Percentiles rank a stretch among this genome's conserved stretches.
Evolutionary conservation across 2,329 filamentous ascomycete genomes (phyloP).

Genomic region (Didymella glomerata): DNA sequence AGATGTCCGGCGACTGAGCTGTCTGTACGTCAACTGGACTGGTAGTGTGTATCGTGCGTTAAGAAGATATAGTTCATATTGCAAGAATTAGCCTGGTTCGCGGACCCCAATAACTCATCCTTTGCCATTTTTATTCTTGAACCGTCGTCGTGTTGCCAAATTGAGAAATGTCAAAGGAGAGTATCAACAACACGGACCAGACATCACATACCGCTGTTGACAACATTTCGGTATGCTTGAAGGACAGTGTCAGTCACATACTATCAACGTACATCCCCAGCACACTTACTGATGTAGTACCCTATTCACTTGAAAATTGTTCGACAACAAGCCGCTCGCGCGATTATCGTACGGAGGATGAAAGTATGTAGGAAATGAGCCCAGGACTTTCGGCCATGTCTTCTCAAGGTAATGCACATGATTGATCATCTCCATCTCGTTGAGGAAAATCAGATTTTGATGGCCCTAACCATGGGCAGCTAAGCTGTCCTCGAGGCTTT

Average conservation of each 20-base stretch:
- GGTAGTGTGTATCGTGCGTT: background rate
- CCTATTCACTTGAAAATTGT: background rate
- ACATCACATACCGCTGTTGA: background rate
- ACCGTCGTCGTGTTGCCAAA: background rate
- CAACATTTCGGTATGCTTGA: background rate
- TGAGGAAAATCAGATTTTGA: background rate
- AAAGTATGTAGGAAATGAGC: background rate
- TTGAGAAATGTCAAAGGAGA: background rate
- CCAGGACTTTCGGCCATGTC: background rate
- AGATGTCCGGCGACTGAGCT: background rate
- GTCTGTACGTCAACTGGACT: background rate
- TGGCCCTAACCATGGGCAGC: background rate
- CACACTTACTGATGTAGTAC: background rate
- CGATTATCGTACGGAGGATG: background rate
- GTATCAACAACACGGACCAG: background rate
- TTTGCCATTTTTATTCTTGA: background rate
- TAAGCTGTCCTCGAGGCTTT: background rate
- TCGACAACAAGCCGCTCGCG: background rate
- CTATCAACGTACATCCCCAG: background rate
- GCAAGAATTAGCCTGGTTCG: background rate
- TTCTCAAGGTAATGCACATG: background rate
- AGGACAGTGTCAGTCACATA: background rate
- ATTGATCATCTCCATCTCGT: background rate
- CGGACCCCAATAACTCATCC: background rate
- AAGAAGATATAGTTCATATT: background rate